These are phyloP conservation scores for Postia placenta DNA, from an alignment of 768 basidiomycete genomes.

Conservation along the genomic window DNA sequence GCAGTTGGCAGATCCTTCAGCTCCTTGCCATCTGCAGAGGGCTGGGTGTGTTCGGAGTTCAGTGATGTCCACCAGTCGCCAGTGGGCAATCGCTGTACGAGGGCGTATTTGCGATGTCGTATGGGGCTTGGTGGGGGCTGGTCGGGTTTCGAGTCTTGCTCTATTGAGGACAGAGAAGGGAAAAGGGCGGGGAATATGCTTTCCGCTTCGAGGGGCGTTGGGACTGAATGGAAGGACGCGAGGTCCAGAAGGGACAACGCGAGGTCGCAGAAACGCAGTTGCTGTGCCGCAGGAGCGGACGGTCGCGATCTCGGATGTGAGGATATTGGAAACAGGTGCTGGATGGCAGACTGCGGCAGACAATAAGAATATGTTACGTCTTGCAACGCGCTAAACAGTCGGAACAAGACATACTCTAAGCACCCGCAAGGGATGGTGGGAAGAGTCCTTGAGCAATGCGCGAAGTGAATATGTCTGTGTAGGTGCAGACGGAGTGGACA, in stretches of 20 bases:
- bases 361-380: constrained; percentile 4
- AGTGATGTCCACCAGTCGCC: constrained; percentile 80
- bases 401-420: constrained; percentile 43
- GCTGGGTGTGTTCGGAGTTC: constrained; percentile 36
- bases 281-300: constrained; percentile 60
- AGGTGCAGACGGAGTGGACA: constrained; percentile 12
- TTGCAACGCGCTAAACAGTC: neutral
- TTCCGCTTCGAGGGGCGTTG: constrained; percentile 41
- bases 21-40: constrained; percentile 28
- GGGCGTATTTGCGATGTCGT: constrained; percentile 54
- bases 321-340: constrained; percentile 62
- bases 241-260: constrained; percentile 70
- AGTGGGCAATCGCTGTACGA: constrained; percentile 71
- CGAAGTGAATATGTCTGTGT: constrained; percentile 43
- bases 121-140: constrained; percentile 21
- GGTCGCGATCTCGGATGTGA: constrained; percentile 58
- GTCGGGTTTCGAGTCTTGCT: constrained; percentile 18
- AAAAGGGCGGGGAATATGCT: constrained; percentile 31
- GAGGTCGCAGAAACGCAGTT: constrained; percentile 68
- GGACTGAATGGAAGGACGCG: constrained; percentile 44
- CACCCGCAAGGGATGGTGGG: constrained; percentile 46
- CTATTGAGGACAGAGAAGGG: constrained; percentile 11
- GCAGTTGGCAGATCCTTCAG: constrained; percentile 51
- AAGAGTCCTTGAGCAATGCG: constrained; percentile 46
- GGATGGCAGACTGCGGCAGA: constrained; percentile 49